Evolutionary conservation across 2,329 filamentous ascomycete genomes (phyloP).

Genomic region (Colletotrichum eremochloae): DNA sequence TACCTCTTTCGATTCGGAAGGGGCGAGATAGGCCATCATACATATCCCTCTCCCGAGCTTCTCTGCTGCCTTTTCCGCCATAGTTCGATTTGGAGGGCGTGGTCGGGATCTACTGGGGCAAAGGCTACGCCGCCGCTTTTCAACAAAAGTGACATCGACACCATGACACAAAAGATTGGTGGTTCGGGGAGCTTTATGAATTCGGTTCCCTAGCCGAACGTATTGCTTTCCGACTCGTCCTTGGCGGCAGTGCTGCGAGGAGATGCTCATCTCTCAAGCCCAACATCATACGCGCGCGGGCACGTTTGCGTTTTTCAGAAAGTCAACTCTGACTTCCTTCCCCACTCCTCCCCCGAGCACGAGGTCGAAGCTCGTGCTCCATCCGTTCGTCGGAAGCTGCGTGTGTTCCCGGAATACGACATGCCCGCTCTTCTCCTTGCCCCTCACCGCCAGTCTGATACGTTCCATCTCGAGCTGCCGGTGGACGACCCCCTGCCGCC

Average conservation of each 20-base stretch:
- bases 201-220: neutral
- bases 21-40: too few relatives aligned
- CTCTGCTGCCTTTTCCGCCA: too few relatives aligned
- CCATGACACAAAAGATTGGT: neutral
- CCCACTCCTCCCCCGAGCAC: slow-evolving; percentile 21
- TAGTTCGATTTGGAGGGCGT: too few relatives aligned
- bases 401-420: slow-evolving; percentile 24
- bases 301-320: slow-evolving; percentile 39
- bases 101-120: too few relatives aligned
- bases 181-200: neutral
- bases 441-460: slow-evolving; percentile 23
- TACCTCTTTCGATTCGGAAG: too few relatives aligned
- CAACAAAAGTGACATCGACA: neutral
- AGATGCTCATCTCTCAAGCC: neutral
- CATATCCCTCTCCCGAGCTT: too few relatives aligned
- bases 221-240: neutral
- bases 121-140: neutral
- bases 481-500: slow-evolving; percentile 36
- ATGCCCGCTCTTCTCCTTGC: slow-evolving; percentile 28
- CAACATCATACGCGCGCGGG: slow-evolving; percentile 16
- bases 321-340: slow-evolving; percentile 31
- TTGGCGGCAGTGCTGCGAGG: neutral
- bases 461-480: slow-evolving; percentile 30
- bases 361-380: slow-evolving; percentile 42
- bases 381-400: slow-evolving; percentile 36